Evolutionary conservation across 2,329 filamentous ascomycete species (phyloP).

Genomic region (Hymenoscyphus salicellus): DNA sequence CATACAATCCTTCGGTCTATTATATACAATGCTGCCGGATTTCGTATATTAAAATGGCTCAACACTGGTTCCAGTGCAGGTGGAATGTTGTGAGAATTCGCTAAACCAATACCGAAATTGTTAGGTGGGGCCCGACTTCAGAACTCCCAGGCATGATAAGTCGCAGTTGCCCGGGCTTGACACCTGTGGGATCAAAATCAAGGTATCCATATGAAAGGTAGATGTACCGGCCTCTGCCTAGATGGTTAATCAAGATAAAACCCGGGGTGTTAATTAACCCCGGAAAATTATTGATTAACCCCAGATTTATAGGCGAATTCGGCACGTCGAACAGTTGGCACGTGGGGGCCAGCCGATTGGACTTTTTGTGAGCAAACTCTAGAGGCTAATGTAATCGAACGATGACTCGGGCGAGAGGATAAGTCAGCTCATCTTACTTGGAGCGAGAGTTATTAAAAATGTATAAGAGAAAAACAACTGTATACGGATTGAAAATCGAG

Average conservation of each 20-base stretch:
- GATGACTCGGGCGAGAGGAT: constrained; percentile 16
- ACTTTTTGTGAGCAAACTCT: constrained; percentile 12
- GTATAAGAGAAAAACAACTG: neutral
- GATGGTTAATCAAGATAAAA: constrained; percentile 24
- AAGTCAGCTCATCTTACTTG: neutral
- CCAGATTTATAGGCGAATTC: constrained; percentile 18
- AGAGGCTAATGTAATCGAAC: constrained; percentile 17
- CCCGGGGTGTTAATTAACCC: constrained; percentile 27
- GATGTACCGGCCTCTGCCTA: constrained; percentile 27
- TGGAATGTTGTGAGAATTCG: constrained; percentile 15
- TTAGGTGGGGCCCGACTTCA: constrained; percentile 15
- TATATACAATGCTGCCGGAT: constrained; percentile 18
- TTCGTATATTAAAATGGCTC: constrained; percentile 21
- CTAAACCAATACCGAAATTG: constrained; percentile 22
- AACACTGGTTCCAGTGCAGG: constrained; percentile 12
- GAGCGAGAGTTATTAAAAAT: neutral
- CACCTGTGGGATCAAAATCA: constrained; percentile 11
- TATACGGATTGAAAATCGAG: neutral
- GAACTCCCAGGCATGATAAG: constrained; percentile 12
- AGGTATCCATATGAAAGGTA: constrained; percentile 14
- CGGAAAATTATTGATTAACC: constrained; percentile 16
- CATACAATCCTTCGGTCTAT: constrained; percentile 13
- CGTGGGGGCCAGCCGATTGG: constrained; percentile 13
- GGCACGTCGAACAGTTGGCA: constrained; percentile 14
- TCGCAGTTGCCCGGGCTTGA: constrained; percentile 7